These are phyloP conservation scores for Raffaelea ambrosiae DNA, from an alignment of 2,329 filamentous ascomycete species.

Conservation along the genomic window DNA sequence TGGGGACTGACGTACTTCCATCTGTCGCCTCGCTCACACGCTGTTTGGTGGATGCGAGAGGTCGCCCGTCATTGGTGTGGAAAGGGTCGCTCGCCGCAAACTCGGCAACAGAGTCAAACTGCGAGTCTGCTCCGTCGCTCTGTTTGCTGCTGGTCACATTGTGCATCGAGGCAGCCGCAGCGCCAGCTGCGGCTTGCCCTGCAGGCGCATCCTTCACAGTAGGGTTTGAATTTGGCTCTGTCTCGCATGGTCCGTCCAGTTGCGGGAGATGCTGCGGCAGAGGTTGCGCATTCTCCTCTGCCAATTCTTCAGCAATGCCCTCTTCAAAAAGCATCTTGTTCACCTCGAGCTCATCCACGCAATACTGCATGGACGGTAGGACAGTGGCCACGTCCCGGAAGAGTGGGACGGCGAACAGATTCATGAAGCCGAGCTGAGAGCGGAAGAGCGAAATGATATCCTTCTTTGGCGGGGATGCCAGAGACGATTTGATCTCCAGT, in stretches of 20 bases:
- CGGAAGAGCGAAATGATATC: constrained; percentile 76
- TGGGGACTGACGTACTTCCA: constrained; percentile 45
- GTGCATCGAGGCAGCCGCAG: constrained; percentile 23
- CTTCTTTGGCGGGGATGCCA: constrained; percentile 77
- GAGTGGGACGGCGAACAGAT: constrained; percentile 83
- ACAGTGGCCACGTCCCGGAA: constrained; percentile 84
- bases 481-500: constrained; percentile 76
- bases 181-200: constrained; percentile 23
- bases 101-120: constrained; percentile 38
- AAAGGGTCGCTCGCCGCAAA: constrained; percentile 43
- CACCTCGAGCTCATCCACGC: constrained; percentile 67
- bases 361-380: constrained; percentile 76
- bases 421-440: constrained; percentile 94
- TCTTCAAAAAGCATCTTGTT: constrained; percentile 70
- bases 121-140: constrained; percentile 24
- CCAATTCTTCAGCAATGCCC: constrained; percentile 56
- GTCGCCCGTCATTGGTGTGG: constrained; percentile 29
- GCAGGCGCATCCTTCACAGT: too few relatives aligned
- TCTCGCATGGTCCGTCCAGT: too few relatives aligned
- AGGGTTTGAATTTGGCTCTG: too few relatives aligned
- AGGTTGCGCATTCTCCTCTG: constrained; percentile 33
- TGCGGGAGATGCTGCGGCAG: too few relatives aligned
- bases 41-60: constrained; percentile 34
- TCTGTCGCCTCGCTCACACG: constrained; percentile 55
- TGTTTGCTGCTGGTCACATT: constrained; percentile 37